These are phyloP conservation scores for Podaxis sp. DNA, from an alignment of 768 basidiomycete species.

Conservation along the genomic window DNA sequence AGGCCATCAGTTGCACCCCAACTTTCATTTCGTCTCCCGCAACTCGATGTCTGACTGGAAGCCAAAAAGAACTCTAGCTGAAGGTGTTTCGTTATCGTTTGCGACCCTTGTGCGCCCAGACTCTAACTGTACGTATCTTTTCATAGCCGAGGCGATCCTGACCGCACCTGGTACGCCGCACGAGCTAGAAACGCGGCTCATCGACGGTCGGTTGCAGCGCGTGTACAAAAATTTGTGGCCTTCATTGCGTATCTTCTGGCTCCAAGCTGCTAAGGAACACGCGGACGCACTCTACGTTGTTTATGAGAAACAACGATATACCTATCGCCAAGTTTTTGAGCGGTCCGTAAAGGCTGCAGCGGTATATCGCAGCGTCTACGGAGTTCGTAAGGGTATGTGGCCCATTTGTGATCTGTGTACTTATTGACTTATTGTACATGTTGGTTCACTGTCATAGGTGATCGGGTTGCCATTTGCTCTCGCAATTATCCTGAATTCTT, in stretches of 20 bases:
- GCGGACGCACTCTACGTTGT: conserved; percentile 43
- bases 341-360: conserved; percentile 35
- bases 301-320: conserved; percentile 44
- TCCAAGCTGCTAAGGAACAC: conserved; percentile 32
- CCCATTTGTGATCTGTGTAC: background rate
- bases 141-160: conserved; percentile 33
- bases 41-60: conserved; percentile 25
- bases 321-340: conserved; percentile 37
- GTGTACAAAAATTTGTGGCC: conserved; percentile 55
- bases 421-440: background rate
- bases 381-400: conserved; percentile 43
- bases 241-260: conserved; percentile 49
- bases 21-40: conserved; percentile 4
- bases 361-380: conserved; percentile 39
- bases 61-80: conserved; percentile 29
- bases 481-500: conserved; percentile 49
- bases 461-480: conserved; percentile 44
- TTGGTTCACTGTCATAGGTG: conserved; percentile 23
- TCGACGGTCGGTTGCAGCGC: conserved; percentile 44
- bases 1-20: background rate
- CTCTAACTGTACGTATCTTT: conserved; percentile 8
- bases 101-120: background rate
- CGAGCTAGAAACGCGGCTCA: conserved; percentile 39
- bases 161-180: conserved; percentile 36
- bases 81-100: conserved; percentile 21